Conservation (phyloP, 2,329 filamentous ascomycete genomes). For the Fusarium bactridioides region DNA sequence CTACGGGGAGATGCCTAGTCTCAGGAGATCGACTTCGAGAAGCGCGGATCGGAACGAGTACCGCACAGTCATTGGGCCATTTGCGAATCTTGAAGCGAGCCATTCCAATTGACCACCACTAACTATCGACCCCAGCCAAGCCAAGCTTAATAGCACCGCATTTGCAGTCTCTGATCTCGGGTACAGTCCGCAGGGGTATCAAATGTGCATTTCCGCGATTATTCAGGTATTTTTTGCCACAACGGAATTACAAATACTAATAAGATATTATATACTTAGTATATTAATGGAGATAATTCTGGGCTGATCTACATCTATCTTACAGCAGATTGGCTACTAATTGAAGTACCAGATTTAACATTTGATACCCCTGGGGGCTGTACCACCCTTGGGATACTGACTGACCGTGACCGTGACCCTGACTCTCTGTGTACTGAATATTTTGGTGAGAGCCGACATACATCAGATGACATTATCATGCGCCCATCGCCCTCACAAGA, state of each 20-base stretch:
- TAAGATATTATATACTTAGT: too few species aligned
- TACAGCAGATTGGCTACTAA: too few species aligned
- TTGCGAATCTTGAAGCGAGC: not conserved
- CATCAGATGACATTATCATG: not conserved
- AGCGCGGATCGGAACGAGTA: constrained; percentile 13
- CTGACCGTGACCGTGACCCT: not conserved
- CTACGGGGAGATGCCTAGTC: not conserved
- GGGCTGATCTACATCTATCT: too few species aligned
- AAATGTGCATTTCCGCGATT: too few species aligned
- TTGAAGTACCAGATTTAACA: too few species aligned
- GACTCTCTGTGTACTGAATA: not conserved
- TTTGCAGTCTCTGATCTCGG: not conserved
- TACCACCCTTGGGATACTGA: not conserved
- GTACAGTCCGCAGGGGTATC: too few species aligned
- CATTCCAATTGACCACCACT: not conserved
- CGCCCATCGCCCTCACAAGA: not conserved
- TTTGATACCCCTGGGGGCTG: too few species aligned
- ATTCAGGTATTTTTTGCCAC: too few species aligned
- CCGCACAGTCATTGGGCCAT: constrained; percentile 1
- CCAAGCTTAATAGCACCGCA: not conserved
- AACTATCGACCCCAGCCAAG: not conserved
- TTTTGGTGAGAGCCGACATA: not conserved
- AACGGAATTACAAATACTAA: too few species aligned
- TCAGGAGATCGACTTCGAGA: constrained; percentile 17
- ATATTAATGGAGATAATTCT: too few species aligned